Conservation (phyloP, 192 early-diverging fungal genomes). For the Rhizoclosmatium globosum region DNA sequence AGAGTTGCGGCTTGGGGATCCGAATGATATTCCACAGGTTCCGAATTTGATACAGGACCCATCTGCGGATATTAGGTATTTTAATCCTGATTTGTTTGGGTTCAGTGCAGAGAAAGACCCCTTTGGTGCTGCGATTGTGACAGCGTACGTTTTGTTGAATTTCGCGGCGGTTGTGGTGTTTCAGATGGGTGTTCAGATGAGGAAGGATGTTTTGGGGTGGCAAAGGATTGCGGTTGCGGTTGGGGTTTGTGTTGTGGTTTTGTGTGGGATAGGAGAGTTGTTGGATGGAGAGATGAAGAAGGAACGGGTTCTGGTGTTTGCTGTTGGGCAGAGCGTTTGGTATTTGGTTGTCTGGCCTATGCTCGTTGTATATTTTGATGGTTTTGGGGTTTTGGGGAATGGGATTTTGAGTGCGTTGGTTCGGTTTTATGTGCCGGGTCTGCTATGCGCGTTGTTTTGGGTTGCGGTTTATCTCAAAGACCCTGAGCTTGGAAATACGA, state of each 20-base stretch:
- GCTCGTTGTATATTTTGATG: not conserved
- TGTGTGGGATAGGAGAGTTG: not conserved
- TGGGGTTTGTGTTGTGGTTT: not conserved
- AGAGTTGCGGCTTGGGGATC: conserved; percentile 26
- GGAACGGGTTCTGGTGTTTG: too few relatives aligned
- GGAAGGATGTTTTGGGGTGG: not conserved
- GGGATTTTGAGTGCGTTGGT: too few relatives aligned
- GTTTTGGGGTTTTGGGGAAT: not conserved
- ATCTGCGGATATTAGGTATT: conserved; percentile 28
- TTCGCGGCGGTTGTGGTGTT: too few relatives aligned
- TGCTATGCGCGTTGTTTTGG: too few relatives aligned
- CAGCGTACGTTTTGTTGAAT: too few relatives aligned
- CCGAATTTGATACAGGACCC: conserved; percentile 31
- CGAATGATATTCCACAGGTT: conserved; percentile 30
- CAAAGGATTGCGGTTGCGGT: not conserved
- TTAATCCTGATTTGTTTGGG: conserved; percentile 6
- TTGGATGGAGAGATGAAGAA: conserved; percentile 3
- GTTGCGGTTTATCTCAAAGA: too few relatives aligned
- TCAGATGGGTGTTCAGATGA: not conserved
- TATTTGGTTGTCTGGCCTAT: not conserved
- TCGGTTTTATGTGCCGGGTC: too few relatives aligned
- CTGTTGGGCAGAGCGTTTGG: not conserved
- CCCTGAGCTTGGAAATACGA: too few relatives aligned
- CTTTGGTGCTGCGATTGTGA: not conserved
- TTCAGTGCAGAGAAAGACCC: too few relatives aligned